Base-by-base conservation (phyloP, 208 protist genomes). In the Leishmania tarentolae region DNA sequence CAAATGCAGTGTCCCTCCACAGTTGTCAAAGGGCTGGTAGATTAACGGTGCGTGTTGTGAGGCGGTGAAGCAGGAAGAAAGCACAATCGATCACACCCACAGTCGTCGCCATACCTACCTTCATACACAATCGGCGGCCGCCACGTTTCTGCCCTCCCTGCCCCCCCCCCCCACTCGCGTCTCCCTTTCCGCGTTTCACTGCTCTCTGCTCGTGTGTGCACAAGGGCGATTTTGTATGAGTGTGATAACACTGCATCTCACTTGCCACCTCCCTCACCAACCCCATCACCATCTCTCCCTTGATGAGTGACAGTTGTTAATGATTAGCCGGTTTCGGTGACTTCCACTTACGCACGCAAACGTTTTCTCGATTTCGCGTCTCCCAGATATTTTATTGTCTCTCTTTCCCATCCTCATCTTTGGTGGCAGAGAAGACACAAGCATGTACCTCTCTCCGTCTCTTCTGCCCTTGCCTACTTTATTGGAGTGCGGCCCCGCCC, bases 321-420 rank as follows among this genome's bases (percentile, higher is more conserved):
- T 19, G 44, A 35, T 19, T 73, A 52, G 50, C 37, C 28, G 24
- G n/a, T 37, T 31, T 73, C 4, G 50, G 17, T 28, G 44, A 52
- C 69, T 24, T 4, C 28, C 28, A 50, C n/a, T 73, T 52, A 50
- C 44, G 24, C 40, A 50, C 69, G 69, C 69, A 13, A 73, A 17
- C 52, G 2, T 8, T 42, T 42, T 15, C 47, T 76, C 47, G 31
- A 46, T 46, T 61, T 37, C 52, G 44, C 35, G 7, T 75, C 21
- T 46, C 57, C 44, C 37, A 3, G 7, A 17, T 44, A 15, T 63
- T 37, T 76, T 35, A 0, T 15, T 50, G 46, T 63, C 19, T 21
- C 72, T 21, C 31, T 52, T 15, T 42, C 37, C 40, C 24, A 52
- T 70, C 37, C 75, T 78, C 75, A 47, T 78, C 47, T n/a, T 59